Base-by-base conservation (phyloP, 164 flowering plant genomes). In the Santalum album region DNA sequence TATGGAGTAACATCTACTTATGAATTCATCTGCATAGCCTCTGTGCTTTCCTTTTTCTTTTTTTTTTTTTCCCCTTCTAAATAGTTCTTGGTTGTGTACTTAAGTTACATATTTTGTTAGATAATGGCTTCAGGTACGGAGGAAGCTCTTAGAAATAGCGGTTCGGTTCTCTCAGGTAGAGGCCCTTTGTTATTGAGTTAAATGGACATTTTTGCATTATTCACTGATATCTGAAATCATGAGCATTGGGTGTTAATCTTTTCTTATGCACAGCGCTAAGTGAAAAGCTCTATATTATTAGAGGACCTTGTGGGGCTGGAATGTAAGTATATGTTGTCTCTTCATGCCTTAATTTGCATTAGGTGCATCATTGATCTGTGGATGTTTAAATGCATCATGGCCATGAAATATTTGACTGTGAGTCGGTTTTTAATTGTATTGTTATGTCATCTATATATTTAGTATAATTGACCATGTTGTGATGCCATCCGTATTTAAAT, bases 291-390 rank as follows among this genome's bases (percentile, higher is more conserved):
- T 94, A 87, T 64, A 55, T 94, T 27, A 83, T 94, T 36, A 78
- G 66, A 62, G 99, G 97, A 53, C 89, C 83, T 43, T 90, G 95
- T 75, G 99, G 97, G 53, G 87, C 97, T 68, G 99, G 89, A 76
- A 94, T 97, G 99, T 94, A 80, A 10, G 45, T 59, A 20, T 55
- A 9, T 59, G 17, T 46, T 20, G 0, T 16, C 17, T 35, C 38
- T 32, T 48, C 20, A 34, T 57, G 25, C 59, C 26, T 54, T n/a
- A n/a, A n/a, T n/a, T n/a, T n/a, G n/a, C n/a, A n/a, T n/a, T n/a
- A n/a, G n/a, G n/a, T n/a, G n/a, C n/a, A n/a, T n/a, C n/a, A n/a
- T n/a, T n/a, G n/a, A n/a, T n/a, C n/a, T n/a, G n/a, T n/a, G n/a
- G n/a, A n/a, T n/a, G n/a, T n/a, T n/a, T n/a, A n/a, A n/a, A n/a